Percentiles rank a stretch among this genome's conserved stretches.
phyloP scores from a whole-genome alignment of 75 land plant genomes.

The Pinus taeda region DNA sequence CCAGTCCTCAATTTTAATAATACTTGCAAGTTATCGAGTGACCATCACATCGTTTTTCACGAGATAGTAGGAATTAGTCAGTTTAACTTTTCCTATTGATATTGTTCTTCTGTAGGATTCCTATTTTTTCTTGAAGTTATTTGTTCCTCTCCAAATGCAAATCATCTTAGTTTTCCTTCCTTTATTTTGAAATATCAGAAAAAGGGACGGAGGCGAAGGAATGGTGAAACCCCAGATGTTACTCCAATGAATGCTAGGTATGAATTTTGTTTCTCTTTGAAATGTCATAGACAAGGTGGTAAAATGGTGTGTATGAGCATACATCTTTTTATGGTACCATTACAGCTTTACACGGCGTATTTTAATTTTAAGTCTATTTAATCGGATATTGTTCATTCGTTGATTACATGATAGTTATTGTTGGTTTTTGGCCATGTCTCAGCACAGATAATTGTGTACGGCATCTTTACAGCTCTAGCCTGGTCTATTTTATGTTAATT shows the following conservation, averaged over 20 bases:
- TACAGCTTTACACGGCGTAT: not conserved
- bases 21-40: not conserved
- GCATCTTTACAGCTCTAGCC: too few species aligned
- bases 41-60: not conserved
- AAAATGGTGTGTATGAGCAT: not conserved
- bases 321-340: not conserved
- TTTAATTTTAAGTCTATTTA: not conserved
- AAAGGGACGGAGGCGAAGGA: constrained; percentile 27
- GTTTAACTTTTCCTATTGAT: not conserved
- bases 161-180: constrained; percentile 1
- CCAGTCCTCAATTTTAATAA: not conserved
- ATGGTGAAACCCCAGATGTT: constrained; percentile 17
- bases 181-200: constrained; percentile 28
- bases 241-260: constrained; percentile 36
- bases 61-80: not conserved
- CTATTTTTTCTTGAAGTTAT: not conserved
- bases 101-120: not conserved
- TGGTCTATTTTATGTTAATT: too few species aligned
- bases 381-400: not conserved
- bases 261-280: not conserved
- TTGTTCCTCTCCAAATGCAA: not conserved
- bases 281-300: not conserved
- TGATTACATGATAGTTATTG: not conserved
- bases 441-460: too few species aligned
- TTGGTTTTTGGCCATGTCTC: too few species aligned